Evolutionary conservation across 495 filamentous ascomycete species (phyloP).

Genomic region (Talaromyces thailandensis): DNA sequence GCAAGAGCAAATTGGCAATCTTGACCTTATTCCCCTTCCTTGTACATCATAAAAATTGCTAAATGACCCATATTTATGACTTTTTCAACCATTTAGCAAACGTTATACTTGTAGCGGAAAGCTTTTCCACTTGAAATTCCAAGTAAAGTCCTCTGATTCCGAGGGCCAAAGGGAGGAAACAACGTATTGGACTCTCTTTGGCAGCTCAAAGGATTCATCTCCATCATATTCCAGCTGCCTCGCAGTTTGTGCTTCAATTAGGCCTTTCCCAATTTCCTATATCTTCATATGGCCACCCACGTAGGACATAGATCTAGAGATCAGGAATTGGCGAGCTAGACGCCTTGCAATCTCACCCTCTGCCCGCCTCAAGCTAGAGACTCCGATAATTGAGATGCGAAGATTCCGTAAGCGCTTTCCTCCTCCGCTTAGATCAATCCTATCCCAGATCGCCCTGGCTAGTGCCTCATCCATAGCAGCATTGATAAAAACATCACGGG

Average conservation of each 20-base stretch:
- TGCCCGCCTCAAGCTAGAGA: not conserved
- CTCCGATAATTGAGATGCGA: not conserved
- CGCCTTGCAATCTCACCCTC: not conserved
- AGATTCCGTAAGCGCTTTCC: not conserved
- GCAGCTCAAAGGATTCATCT: not conserved
- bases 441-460: not conserved
- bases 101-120: not conserved
- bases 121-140: not conserved
- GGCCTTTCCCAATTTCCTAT: not conserved
- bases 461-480: not conserved
- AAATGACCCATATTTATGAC: not conserved
- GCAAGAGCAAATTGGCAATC: too few species aligned
- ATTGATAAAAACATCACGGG: not conserved
- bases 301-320: not conserved
- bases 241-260: not conserved
- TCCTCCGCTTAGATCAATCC: not conserved
- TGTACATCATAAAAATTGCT: too few species aligned
- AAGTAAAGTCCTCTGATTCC: not conserved
- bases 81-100: too few species aligned
- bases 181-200: not conserved
- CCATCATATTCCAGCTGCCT: not conserved
- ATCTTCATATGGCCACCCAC: not conserved
- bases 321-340: not conserved
- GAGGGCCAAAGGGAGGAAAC: not conserved
- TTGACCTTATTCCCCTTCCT: too few species aligned